phyloP scores from a whole-genome alignment of 129 eudicot genomes.

The Centella asiatica region DNA sequence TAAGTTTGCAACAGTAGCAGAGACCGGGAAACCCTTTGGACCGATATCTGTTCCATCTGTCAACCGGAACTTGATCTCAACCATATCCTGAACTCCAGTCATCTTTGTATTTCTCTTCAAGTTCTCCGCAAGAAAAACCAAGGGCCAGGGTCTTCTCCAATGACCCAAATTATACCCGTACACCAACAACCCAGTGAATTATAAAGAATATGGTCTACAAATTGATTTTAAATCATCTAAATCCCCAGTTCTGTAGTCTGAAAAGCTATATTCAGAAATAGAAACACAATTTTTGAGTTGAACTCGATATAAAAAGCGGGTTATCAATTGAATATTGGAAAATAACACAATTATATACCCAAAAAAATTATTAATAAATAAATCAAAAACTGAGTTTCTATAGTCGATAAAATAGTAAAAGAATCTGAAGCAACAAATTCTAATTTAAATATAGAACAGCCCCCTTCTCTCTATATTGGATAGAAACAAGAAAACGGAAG shows the following conservation, averaged over 20 bases:
- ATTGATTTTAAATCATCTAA: constrained; percentile 1
- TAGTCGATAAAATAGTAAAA: neutral
- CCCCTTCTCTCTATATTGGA: neutral
- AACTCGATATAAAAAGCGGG: neutral
- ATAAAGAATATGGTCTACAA: constrained; percentile 3
- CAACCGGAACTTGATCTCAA: constrained; percentile 43
- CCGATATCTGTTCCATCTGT: constrained; percentile 45
- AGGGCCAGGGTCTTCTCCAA: constrained; percentile 10
- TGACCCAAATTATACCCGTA: neutral
- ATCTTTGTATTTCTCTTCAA: constrained; percentile 12
- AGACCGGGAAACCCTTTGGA: constrained; percentile 33
- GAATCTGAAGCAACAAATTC: neutral
- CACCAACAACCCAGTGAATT: neutral
- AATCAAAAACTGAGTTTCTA: neutral
- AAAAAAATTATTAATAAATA: no score
- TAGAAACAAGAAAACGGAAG: constrained; percentile 1
- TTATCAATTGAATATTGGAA: neutral
- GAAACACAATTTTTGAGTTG: neutral
- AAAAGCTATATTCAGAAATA: neutral
- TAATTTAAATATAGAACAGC: neutral
- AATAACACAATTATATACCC: neutral
- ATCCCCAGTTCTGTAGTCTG: neutral
- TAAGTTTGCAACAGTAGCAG: constrained; percentile 35
- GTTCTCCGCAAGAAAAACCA: neutral
- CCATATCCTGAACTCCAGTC: constrained; percentile 38